These are phyloP conservation scores for Neofusicoccum sp. DNA, from an alignment of 2,329 filamentous ascomycete genomes.

Conservation along the genomic window DNA sequence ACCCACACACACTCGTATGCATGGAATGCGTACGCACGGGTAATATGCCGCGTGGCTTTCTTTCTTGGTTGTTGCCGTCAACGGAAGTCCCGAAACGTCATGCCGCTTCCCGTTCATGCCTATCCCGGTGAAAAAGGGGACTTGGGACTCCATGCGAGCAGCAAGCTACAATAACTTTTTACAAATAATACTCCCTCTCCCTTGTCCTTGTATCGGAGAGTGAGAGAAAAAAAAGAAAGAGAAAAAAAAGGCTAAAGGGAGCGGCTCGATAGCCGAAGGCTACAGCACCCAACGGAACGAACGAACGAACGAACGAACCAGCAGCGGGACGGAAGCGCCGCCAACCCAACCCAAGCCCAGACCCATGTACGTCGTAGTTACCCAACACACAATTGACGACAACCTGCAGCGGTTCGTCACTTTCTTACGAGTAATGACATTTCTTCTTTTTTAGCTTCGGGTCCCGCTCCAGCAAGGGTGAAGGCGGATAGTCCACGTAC, in stretches of 20 bases:
- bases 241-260: not conserved
- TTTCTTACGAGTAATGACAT: not conserved
- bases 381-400: not conserved
- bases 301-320: not conserved
- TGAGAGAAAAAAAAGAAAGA: not conserved
- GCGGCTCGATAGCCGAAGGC: slow-evolving; percentile 6
- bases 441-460: not conserved
- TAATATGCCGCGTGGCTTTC: not conserved
- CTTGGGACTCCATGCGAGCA: too few relatives aligned
- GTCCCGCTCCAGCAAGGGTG: not conserved
- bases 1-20: too few relatives aligned
- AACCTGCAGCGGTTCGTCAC: slow-evolving; percentile 8
- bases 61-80: not conserved
- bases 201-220: not conserved
- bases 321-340: not conserved
- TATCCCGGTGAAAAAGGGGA: too few relatives aligned
- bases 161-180: too few relatives aligned
- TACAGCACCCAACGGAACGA: not conserved
- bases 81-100: too few relatives aligned
- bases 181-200: too few relatives aligned
- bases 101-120: too few relatives aligned
- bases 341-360: too few relatives aligned
- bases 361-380: too few relatives aligned
- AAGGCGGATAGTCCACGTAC: too few relatives aligned
- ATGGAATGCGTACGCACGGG: not conserved